phyloP scores from a whole-genome alignment of 179 eudicot species.

The Nepenthes alata region DNA sequence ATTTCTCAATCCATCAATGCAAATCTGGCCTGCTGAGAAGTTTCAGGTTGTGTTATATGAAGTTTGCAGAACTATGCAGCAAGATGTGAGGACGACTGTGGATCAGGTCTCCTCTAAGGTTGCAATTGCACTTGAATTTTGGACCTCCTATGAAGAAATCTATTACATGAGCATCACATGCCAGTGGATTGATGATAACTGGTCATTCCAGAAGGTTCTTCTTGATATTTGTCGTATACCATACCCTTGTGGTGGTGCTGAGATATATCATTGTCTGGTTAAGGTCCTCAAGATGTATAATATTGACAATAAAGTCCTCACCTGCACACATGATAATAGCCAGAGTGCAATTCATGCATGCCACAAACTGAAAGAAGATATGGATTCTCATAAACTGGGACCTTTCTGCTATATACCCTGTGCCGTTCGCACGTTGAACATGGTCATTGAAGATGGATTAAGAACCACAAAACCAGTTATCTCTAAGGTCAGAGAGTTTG shows the following conservation, averaged over 20 bases:
- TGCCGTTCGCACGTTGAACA: slow-evolving; percentile 60
- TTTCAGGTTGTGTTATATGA: slow-evolving; percentile 45
- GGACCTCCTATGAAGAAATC: slow-evolving; percentile 69
- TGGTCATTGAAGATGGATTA: slow-evolving; percentile 60
- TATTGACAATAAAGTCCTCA: slow-evolving; percentile 48
- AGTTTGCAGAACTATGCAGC: slow-evolving; percentile 59
- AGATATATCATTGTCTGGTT: slow-evolving; percentile 43
- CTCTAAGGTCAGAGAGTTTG: slow-evolving; percentile 65
- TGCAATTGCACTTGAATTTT: slow-evolving; percentile 65
- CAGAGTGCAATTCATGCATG: slow-evolving; percentile 63
- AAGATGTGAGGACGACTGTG: slow-evolving; percentile 38
- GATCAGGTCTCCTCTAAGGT: slow-evolving; percentile 69
- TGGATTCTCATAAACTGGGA: slow-evolving; percentile 57
- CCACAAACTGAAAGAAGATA: slow-evolving; percentile 56
- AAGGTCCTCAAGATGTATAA: slow-evolving; percentile 49
- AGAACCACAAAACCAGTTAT: slow-evolving; percentile 46
- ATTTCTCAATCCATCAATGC: slow-evolving; percentile 48
- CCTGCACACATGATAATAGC: slow-evolving; percentile 77
- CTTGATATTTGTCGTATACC: slow-evolving; percentile 68
- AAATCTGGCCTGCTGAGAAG: slow-evolving; percentile 63
- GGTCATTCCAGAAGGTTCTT: slow-evolving; percentile 66
- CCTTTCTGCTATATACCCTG: slow-evolving; percentile 73
- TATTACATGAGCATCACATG: slow-evolving; percentile 63
- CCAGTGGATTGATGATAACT: slow-evolving; percentile 77
- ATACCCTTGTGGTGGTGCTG: slow-evolving; percentile 52